Base-by-base conservation (phyloP, 441 rosid species). In the Mallotus repandus region DNA sequence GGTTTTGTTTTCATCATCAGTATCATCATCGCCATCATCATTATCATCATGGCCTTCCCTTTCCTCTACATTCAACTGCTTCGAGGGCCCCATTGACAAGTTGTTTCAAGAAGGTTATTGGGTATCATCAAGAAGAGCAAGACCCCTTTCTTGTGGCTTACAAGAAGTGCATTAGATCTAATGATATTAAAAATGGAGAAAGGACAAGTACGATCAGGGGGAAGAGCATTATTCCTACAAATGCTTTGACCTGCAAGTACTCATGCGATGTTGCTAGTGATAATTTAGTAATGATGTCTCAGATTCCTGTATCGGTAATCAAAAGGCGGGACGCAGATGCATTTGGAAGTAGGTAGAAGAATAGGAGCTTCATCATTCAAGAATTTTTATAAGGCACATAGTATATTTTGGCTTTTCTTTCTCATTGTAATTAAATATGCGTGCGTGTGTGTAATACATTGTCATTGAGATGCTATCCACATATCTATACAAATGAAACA, bases 91-190 rank as follows among this genome's bases (percentile, higher is more conserved):
- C 19, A 12, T 48, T 49, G n/a, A 59, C 9, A 49, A 46, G 18
- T 55, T 35, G 48, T 58, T 69, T n/a, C 21, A 69, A 54, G 64
- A 62, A 62, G 46, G 52, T 45, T 55, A 52, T 9, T 21, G 8
- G 32, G 25, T 13, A n/a, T 32, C 66, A 48, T 11, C 59, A 63
- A 19, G 77, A 76, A 48, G 61, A 62, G 2, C 38, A 56, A 29
- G 74, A 74, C 50, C 77, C 77, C 5, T 76, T 76, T 65, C 7
- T 41, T 52, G 60, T 52, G 25, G 84, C 84, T 19, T 78, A 73
- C 64, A 78, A 70, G 63, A 81, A 81, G 41, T 81, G 84, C 66
- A 66, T 80, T 4, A 53, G 4, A 53, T 53, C 19, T 1, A 49
- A 2, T 4, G 53, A 48, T 59, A 60, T 70, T 29, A 46, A 25